Conservation (phyloP, 805 yeast species). For the Nakazawaea peltata region DNA sequence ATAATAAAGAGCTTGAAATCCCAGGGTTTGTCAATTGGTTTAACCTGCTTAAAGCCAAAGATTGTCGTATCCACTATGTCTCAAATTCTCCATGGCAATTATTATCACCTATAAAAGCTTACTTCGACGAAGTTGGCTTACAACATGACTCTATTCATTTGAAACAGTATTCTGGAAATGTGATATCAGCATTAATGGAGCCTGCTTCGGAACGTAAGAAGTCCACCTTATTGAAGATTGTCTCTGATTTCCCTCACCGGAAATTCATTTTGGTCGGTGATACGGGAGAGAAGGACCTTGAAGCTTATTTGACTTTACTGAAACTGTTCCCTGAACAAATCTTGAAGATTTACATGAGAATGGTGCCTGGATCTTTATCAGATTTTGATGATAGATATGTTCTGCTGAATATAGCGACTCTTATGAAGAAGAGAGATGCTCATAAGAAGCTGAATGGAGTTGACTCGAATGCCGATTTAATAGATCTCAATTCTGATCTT, state of each 20-base stretch:
- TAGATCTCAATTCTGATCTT: slow-evolving; percentile 25
- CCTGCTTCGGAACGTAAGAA: slow-evolving; percentile 81
- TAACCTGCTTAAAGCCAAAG: slow-evolving; percentile 32
- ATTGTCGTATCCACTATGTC: slow-evolving; percentile 73
- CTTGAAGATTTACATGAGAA: slow-evolving; percentile 71
- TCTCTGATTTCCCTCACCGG: slow-evolving; percentile 68
- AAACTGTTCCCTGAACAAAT: slow-evolving; percentile 53
- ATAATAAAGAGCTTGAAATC: slow-evolving; percentile 58
- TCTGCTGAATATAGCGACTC: slow-evolving; percentile 7
- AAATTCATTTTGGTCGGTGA: slow-evolving; percentile 87
- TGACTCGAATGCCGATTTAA: slow-evolving; percentile 19
- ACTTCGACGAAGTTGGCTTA: slow-evolving; percentile 43
- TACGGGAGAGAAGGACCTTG: slow-evolving; percentile 92
- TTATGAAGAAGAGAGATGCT: slow-evolving; percentile 9
- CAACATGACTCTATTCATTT: slow-evolving; percentile 83
- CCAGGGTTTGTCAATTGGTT: slow-evolving; percentile 75
- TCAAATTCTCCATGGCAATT: slow-evolving; percentile 95
- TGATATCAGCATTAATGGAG: slow-evolving; percentile 75
- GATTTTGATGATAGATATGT: slow-evolving; percentile 32
- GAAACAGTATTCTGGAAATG: slow-evolving; percentile 79
- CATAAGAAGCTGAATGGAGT: slow-evolving; percentile 12
- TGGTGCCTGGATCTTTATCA: slow-evolving; percentile 64
- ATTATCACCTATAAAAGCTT: slow-evolving; percentile 50
- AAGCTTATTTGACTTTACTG: slow-evolving; percentile 77
- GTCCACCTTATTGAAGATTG: slow-evolving; percentile 50